These are phyloP conservation scores for Xylaria telfairii DNA, from an alignment of 495 filamentous ascomycete genomes.

Conservation along the genomic window DNA sequence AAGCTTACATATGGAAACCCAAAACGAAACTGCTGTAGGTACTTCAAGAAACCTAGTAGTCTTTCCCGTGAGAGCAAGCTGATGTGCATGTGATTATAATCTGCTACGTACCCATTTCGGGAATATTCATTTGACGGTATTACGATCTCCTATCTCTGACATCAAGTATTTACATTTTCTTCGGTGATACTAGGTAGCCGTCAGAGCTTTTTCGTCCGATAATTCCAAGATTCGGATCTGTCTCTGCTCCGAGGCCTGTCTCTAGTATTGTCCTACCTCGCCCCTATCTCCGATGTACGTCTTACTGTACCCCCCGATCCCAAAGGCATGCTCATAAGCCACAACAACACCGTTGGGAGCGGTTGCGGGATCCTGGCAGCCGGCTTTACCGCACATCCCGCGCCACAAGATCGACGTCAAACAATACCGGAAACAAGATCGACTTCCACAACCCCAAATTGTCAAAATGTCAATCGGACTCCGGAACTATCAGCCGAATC, in stretches of 20 bases:
- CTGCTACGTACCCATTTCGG: not conserved
- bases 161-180: too few species aligned
- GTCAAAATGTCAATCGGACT: not conserved
- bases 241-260: not conserved
- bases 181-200: not conserved
- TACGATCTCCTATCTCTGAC: too few species aligned
- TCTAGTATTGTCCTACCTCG: not conserved
- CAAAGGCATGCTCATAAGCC: not conserved
- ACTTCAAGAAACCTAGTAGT: not conserved
- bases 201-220: not conserved
- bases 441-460: not conserved
- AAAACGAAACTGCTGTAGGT: slow-evolving; percentile 1
- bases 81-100: not conserved
- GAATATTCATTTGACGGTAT: not conserved
- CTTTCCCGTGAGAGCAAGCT: not conserved
- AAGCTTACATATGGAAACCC: not conserved
- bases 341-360: not conserved
- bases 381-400: not conserved
- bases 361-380: not conserved
- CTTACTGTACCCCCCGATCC: not conserved
- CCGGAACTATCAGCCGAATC: not conserved
- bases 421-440: slow-evolving; percentile 4
- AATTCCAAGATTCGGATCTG: not conserved
- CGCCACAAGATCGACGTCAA: slow-evolving; percentile 14
- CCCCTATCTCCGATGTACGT: not conserved